Evolutionary conservation across 202 grass and related monocot genomes (phyloP).

Genomic region (Musa balbisiana): DNA sequence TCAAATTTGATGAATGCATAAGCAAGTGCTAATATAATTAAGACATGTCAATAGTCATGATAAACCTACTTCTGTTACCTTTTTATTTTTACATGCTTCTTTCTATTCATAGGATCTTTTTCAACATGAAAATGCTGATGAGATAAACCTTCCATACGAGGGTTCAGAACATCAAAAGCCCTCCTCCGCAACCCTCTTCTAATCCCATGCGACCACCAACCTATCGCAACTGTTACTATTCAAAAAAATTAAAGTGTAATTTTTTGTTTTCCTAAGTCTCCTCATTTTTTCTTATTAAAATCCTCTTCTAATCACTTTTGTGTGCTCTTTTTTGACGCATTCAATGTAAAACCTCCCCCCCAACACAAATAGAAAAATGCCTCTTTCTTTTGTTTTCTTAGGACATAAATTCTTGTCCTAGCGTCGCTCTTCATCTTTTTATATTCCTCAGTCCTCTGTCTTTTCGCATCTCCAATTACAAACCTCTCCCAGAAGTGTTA

Average conservation of each 20-base stretch:
- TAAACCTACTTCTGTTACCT: neutral
- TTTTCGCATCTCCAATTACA: too few relatives aligned
- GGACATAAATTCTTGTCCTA: neutral
- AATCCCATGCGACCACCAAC: neutral
- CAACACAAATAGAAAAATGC: too few relatives aligned
- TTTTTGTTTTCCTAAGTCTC: neutral
- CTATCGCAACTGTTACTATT: neutral
- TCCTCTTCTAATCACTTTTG: neutral
- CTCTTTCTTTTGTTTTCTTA: neutral
- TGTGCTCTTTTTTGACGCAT: neutral
- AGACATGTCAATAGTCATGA: neutral
- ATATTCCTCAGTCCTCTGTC: too few relatives aligned
- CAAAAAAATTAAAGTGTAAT: neutral
- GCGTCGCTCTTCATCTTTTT: neutral
- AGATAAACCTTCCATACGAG: neutral
- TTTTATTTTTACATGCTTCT: neutral
- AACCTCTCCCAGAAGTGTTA: too few relatives aligned
- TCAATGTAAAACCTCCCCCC: neutral
- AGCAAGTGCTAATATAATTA: neutral
- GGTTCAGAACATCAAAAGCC: neutral
- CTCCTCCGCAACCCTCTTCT: neutral
- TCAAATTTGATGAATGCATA: neutral
- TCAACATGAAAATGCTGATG: neutral
- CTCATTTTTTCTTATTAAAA: neutral
- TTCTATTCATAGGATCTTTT: neutral